These are phyloP conservation scores for Penicillium alfredii DNA, from an alignment of 495 filamentous ascomycete genomes.

Conservation along the genomic window DNA sequence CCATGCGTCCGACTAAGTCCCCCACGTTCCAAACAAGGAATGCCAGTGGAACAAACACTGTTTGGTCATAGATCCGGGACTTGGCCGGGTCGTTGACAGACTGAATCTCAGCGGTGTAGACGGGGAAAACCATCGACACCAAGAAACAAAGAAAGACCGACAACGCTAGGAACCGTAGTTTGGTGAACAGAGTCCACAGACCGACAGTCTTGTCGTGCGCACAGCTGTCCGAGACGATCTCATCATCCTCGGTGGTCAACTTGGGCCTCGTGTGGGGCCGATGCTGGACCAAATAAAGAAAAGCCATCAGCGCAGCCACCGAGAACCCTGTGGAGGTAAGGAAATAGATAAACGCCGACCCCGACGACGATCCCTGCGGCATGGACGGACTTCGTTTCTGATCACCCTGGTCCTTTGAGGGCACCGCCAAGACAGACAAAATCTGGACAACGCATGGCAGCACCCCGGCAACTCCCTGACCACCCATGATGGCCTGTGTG, in stretches of 20 bases:
- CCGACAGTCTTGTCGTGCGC: constrained; percentile 47
- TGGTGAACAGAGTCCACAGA: constrained; percentile 60
- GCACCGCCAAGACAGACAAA: constrained; percentile 67
- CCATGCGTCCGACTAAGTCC: constrained; percentile 72
- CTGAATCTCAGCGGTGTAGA: constrained; percentile 77
- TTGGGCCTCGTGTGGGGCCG: constrained; percentile 27
- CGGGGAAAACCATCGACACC: constrained; percentile 89
- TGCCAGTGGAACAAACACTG: constrained; percentile 79
- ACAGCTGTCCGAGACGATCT: constrained; percentile 7
- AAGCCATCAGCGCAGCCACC: constrained; percentile 49
- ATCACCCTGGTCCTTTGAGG: constrained; percentile 18
- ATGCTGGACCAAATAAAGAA: constrained; percentile 49
- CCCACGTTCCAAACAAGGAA: constrained; percentile 95
- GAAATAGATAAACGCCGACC: constrained; percentile 85
- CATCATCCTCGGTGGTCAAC: constrained; percentile 10
- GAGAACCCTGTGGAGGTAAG: constrained; percentile 72
- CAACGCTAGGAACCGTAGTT: constrained; percentile 63
- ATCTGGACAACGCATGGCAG: constrained; percentile 83
- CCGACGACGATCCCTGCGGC: constrained; percentile 41
- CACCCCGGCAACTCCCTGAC: constrained; percentile 88
- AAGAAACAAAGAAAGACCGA: constrained; percentile 73
- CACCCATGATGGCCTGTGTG: constrained; percentile 93
- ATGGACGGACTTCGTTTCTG: constrained; percentile 12
- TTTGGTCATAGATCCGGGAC: constrained; percentile 58
- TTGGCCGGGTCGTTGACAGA: constrained; percentile 53